A percentile compares a stretch with the other conserved stretches of the same genome.
Evolutionary conservation across 768 basidiomycete species (phyloP).

Genomic region (Kockovaella imperatae): DNA sequence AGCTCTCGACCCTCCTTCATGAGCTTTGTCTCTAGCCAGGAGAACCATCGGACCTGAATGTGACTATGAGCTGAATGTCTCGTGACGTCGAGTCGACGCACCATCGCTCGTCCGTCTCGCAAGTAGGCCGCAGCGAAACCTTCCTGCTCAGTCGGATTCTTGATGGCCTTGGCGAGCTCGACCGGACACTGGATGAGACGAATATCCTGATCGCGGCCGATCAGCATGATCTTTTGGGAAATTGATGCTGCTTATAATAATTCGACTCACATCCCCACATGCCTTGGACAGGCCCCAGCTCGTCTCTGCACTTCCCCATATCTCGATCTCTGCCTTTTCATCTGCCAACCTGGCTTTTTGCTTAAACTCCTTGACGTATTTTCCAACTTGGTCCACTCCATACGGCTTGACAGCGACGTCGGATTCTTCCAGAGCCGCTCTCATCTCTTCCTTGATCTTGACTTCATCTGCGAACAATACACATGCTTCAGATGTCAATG

Average conservation of each 20-base stretch:
- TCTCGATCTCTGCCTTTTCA: constrained; percentile 14
- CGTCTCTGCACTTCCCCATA: constrained; percentile 22
- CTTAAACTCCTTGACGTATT: constrained; percentile 15
- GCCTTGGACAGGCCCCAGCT: constrained; percentile 15
- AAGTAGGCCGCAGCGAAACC: constrained; percentile 78
- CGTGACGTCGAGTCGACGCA: constrained; percentile 8
- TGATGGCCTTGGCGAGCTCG: constrained; percentile 72
- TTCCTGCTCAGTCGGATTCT: constrained; percentile 77
- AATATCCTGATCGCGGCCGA: constrained; percentile 15
- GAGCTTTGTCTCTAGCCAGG: constrained; percentile 81
- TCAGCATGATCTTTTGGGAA: not conserved
- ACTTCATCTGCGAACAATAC: constrained; percentile 65
- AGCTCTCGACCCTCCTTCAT: constrained; percentile 63
- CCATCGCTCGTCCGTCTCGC: constrained; percentile 72
- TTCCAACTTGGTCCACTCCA: constrained; percentile 52
- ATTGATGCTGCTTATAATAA: constrained; percentile 17
- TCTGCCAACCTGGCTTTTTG: constrained; percentile 11
- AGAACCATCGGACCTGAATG: constrained; percentile 56
- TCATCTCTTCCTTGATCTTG: constrained; percentile 21
- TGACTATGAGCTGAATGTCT: constrained; percentile 3
- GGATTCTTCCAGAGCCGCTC: constrained; percentile 8
- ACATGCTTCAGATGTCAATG: constrained; percentile 55
- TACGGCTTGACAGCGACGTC: constrained; percentile 48
- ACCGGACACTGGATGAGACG: constrained; percentile 58
- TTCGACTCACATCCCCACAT: constrained; percentile 46